phyloP scores from a whole-genome alignment of 495 filamentous ascomycete genomes.

The Aspergillus saccharolyticus region DNA sequence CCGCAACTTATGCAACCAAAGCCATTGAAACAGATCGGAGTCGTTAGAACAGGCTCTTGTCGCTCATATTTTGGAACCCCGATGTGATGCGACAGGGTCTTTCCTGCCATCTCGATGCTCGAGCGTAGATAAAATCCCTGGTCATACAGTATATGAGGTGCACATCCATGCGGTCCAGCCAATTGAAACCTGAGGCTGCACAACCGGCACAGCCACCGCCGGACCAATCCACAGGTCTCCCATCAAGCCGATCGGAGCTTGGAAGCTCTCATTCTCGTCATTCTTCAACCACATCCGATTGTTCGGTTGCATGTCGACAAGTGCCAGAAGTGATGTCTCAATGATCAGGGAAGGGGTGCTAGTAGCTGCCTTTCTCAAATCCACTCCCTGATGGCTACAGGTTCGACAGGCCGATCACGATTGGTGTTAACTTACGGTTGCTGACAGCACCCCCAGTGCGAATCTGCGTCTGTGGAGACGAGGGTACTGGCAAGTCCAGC shows the following conservation, averaged over 20 bases:
- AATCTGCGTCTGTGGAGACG: conserved; percentile 95
- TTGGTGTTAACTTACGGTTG: conserved; percentile 6
- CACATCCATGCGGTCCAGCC: not conserved
- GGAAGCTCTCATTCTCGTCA: too few species aligned
- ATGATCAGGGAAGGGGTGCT: conserved; percentile 16
- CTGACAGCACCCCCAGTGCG: conserved; percentile 56
- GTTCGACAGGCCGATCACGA: conserved; percentile 15
- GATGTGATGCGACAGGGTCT: not conserved
- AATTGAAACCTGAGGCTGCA: conserved; percentile 13
- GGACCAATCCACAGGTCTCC: too few species aligned
- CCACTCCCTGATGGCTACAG: conserved; percentile 31
- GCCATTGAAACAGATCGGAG: not conserved
- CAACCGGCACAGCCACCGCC: conserved; percentile 19
- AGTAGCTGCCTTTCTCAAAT: conserved; percentile 3
- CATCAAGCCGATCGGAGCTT: not conserved
- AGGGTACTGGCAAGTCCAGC: conserved; percentile 58
- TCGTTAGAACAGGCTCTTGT: not conserved
- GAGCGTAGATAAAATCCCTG: too few species aligned
- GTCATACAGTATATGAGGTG: not conserved
- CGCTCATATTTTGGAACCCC: too few species aligned
- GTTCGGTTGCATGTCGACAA: not conserved
- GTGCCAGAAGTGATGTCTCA: not conserved
- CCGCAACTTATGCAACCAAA: not conserved
- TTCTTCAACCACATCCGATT: conserved; percentile 1
- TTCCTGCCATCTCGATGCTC: not conserved